These are phyloP conservation scores for Collybia sp. DNA, from an alignment of 768 basidiomycete species.

Conservation along the genomic window DNA sequence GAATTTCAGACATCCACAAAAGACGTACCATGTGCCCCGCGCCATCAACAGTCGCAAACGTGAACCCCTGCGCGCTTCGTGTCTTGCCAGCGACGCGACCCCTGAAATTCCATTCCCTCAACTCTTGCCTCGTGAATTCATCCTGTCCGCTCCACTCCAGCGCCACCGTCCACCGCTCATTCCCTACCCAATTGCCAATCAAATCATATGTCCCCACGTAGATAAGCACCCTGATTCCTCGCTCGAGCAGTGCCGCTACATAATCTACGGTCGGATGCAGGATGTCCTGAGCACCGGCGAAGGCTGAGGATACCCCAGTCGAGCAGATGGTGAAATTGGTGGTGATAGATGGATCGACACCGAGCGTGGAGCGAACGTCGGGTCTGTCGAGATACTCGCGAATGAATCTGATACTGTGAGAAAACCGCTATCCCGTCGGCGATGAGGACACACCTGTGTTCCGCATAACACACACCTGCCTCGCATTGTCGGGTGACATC, in stretches of 20 bases:
- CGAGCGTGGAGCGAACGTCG: conserved; percentile 48
- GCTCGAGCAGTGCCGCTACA: conserved; percentile 64
- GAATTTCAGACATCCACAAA: conserved; percentile 5
- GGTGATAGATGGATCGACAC: conserved; percentile 48
- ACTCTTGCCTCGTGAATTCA: no score
- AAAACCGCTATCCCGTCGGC: neutral
- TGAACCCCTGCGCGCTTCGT: conserved; percentile 43
- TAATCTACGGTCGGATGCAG: conserved; percentile 46
- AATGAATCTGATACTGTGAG: conserved; percentile 39
- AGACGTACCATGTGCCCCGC: conserved; percentile 62
- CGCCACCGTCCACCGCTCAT: conserved; percentile 63
- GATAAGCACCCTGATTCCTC: conserved; percentile 62
- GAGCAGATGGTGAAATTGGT: conserved; percentile 29
- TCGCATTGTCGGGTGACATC: conserved; percentile 64
- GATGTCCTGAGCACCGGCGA: conserved; percentile 38
- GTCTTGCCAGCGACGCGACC: conserved; percentile 35
- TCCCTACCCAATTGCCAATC: conserved; percentile 76
- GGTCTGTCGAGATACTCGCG: conserved; percentile 56
- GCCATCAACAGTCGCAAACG: no score
- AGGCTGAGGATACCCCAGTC: conserved; percentile 40
- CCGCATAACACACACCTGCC: conserved; percentile 36
- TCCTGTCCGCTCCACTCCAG: conserved; percentile 81
- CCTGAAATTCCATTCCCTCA: conserved; percentile 58
- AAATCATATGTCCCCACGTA: conserved; percentile 72
- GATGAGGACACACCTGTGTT: conserved; percentile 12